Conservation (phyloP, 1,139 yeast species). For the Candida sp. region DNA sequence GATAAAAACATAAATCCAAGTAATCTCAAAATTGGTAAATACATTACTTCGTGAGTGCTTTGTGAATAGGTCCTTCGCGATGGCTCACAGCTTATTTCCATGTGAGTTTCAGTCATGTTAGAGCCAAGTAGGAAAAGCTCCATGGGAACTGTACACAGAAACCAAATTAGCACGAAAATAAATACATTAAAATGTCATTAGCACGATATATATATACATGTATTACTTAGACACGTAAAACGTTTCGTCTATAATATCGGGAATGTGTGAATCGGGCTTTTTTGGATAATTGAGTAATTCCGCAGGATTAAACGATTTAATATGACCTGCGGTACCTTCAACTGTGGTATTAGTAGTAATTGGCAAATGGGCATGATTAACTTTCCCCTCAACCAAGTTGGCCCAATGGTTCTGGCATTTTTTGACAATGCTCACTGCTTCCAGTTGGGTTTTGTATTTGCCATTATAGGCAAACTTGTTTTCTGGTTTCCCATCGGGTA, state of each 20-base stretch:
- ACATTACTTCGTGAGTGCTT: no score
- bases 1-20: no score
- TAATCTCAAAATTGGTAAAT: no score
- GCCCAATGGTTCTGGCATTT: slow-evolving; percentile 78
- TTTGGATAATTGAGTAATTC: slow-evolving; percentile 13
- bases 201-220: neutral
- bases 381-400: slow-evolving; percentile 51
- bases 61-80: no score
- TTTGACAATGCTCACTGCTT: slow-evolving; percentile 67
- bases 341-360: slow-evolving; percentile 57
- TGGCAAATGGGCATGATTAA: slow-evolving; percentile 50
- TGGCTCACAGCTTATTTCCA: no score
- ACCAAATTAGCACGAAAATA: neutral
- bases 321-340: slow-evolving; percentile 40
- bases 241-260: slow-evolving; percentile 14
- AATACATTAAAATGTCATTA: neutral
- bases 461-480: slow-evolving; percentile 86
- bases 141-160: no score
- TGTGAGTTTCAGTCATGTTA: no score
- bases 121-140: no score
- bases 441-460: slow-evolving; percentile 68
- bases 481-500: slow-evolving; percentile 88
- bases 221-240: slow-evolving; percentile 10
- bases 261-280: slow-evolving; percentile 26
- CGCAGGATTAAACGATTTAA: slow-evolving; percentile 13